These are phyloP conservation scores for Claviceps purpurea DNA, from an alignment of 2,329 filamentous ascomycete species.

Conservation along the genomic window DNA sequence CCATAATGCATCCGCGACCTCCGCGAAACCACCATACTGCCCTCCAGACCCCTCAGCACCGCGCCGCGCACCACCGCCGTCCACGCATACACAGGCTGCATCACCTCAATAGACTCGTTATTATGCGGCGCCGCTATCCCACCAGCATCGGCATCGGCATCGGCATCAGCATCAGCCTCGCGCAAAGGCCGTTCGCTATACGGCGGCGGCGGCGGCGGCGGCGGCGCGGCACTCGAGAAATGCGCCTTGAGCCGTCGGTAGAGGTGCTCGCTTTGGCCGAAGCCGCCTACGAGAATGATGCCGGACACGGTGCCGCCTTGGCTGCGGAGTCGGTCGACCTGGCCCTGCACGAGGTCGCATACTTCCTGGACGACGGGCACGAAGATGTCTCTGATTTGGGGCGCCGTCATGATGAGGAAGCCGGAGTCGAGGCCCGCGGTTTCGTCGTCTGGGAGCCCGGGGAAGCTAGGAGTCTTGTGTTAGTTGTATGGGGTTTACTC, in stretches of 20 bases:
- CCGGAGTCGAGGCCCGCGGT: slow-evolving; percentile 62
- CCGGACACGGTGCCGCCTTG: slow-evolving; percentile 53
- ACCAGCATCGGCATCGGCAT: slow-evolving; percentile 12
- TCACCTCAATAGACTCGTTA: slow-evolving; percentile 55
- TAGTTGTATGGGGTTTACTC: no score
- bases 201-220: slow-evolving; percentile 35
- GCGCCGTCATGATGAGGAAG: slow-evolving; percentile 58
- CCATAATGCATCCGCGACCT: slow-evolving; percentile 68
- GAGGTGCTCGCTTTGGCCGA: slow-evolving; percentile 66
- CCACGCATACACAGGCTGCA: slow-evolving; percentile 74
- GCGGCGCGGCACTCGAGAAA: slow-evolving; percentile 30
- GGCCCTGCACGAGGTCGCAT: slow-evolving; percentile 53
- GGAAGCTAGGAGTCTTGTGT: slow-evolving; percentile 37
- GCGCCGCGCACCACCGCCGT: slow-evolving; percentile 69
- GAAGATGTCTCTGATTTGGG: slow-evolving; percentile 60
- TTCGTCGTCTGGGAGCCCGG: slow-evolving; percentile 63
- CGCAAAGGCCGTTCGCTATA: slow-evolving; percentile 62
- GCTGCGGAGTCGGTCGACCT: slow-evolving; percentile 48
- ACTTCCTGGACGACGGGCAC: slow-evolving; percentile 62
- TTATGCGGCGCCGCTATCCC: slow-evolving; percentile 26
- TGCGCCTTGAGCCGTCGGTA: slow-evolving; percentile 58
- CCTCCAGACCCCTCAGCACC: slow-evolving; percentile 60
- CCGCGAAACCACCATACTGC: slow-evolving; percentile 64
- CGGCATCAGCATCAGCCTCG: slow-evolving; percentile 24
- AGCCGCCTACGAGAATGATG: slow-evolving; percentile 72